Base-by-base conservation (phyloP, 805 yeast species). In the Cephaloascus albidus region DNA sequence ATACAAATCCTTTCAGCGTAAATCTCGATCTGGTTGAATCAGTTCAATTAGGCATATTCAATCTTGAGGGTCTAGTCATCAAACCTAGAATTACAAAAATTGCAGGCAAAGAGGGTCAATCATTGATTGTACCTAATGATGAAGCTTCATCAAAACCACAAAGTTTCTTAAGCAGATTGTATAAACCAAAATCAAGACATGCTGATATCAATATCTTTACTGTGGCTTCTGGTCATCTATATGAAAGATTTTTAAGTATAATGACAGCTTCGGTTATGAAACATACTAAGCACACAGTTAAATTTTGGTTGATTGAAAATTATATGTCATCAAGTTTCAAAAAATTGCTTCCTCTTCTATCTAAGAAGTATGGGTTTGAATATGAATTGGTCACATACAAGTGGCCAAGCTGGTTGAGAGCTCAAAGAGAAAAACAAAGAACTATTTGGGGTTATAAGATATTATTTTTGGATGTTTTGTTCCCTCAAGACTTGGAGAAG, bases 371-470 rank as follows among this genome's bases (percentile, higher is more conserved):
- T 51, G 76, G 77, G 1, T 83, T 85, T 51, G 72, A 81, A 37
- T 85, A 80, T 51, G 90, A 87, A 50, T 58, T 87, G 35, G 67
- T 93, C n/a, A 76, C 83, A 1, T 90, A 85, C 57, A 81, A 83
- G 45, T 90, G 98, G 98, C 98, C 98, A 12, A 57, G 66, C 8
- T 90, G 97, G 95, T 64, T 90, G 17, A 71, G 89, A 37, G 70
- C 71, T 3, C 97, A 90, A 59, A 58, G 81, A 30, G 90, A 83
- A 46, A 76, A 76, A 50, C 88, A 81, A 51, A 69, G 96, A 44
- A 77, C 80, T 3, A 76, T 87, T 38, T 85, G 95, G 88, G 95
- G 93, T 3, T 85, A 83, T 54, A 90, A 90, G 56, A 80, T 89
- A 28, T 60, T 90, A 38, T 87, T 90, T 50, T 60, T 88, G 45